Evolutionary conservation across 495 filamentous ascomycete species (phyloP).

Genomic region (Sabuloglossum arenarium): DNA sequence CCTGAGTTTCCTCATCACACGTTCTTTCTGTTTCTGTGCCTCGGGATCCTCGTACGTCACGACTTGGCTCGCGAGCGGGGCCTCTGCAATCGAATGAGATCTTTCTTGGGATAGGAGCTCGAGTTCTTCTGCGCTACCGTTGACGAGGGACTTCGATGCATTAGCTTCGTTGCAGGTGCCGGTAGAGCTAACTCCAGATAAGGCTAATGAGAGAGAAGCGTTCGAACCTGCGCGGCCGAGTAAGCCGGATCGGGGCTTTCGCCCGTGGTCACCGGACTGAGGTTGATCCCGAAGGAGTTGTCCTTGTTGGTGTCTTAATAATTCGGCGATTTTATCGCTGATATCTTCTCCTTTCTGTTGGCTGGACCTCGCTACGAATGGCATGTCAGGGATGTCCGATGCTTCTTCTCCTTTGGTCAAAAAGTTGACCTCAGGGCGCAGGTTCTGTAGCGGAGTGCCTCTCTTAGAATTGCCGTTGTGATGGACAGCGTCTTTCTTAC

Average conservation of each 20-base stretch:
- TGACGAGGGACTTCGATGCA: neutral
- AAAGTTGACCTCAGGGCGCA: neutral
- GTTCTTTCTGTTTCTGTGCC: slow-evolving; percentile 12
- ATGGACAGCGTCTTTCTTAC: neutral
- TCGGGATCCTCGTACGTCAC: slow-evolving; percentile 17
- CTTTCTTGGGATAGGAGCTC: neutral
- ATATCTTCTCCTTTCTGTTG: neutral
- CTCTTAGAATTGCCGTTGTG: neutral
- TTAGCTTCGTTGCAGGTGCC: neutral
- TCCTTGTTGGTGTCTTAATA: neutral
- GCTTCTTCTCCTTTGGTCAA: neutral
- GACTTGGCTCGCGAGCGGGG: slow-evolving; percentile 11
- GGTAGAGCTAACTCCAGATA: slow-evolving; percentile 1
- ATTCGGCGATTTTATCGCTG: neutral
- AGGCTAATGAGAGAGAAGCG: neutral
- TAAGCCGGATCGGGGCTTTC: neutral
- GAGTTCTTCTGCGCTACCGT: neutral
- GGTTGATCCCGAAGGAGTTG: neutral
- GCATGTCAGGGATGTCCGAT: neutral
- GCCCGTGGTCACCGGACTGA: neutral
- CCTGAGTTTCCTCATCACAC: slow-evolving; percentile 13
- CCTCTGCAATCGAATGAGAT: neutral
- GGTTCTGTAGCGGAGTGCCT: neutral
- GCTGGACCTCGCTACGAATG: neutral
- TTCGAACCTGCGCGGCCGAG: slow-evolving; percentile 2